phyloP scores from a whole-genome alignment of 1,139 yeast genomes.

The Debaryomycetaceae sp. region DNA sequence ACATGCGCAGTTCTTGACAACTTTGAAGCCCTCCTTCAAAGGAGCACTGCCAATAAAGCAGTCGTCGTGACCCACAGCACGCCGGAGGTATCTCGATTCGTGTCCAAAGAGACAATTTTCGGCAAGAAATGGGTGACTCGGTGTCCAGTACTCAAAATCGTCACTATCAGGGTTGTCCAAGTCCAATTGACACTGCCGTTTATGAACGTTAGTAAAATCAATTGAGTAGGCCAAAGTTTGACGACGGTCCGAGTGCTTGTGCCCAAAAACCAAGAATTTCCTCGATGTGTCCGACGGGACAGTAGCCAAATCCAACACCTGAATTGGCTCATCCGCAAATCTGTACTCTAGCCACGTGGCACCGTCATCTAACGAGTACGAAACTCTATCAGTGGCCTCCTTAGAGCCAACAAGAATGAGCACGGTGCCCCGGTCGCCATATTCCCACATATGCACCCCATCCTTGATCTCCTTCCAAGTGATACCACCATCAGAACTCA shows the following conservation, averaged over 20 bases:
- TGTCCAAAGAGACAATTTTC: constrained; percentile 87
- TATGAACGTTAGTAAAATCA: constrained; percentile 66
- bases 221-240: constrained; percentile 42
- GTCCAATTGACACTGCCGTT: constrained; percentile 68
- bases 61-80: constrained; percentile 53
- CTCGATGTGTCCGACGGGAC: constrained; percentile 87
- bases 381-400: constrained; percentile 53
- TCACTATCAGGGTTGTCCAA: constrained; percentile 52
- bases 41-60: constrained; percentile 85
- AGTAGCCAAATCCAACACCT: constrained; percentile 73
- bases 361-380: constrained; percentile 79
- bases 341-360: constrained; percentile 63
- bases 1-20: constrained; percentile 72
- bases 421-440: constrained; percentile 90
- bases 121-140: constrained; percentile 59
- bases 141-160: constrained; percentile 84
- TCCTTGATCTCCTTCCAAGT: constrained; percentile 78
- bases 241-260: constrained; percentile 12
- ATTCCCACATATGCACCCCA: constrained; percentile 89
- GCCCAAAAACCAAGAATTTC: constrained; percentile 47
- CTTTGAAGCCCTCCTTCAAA: constrained; percentile 54
- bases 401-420: constrained; percentile 63
- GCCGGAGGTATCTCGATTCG: constrained; percentile 70
- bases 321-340: constrained; percentile 55
- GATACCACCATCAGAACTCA: constrained; percentile 84